phyloP scores from a whole-genome alignment of 179 eudicot species.

The Spinacia oleracea region DNA sequence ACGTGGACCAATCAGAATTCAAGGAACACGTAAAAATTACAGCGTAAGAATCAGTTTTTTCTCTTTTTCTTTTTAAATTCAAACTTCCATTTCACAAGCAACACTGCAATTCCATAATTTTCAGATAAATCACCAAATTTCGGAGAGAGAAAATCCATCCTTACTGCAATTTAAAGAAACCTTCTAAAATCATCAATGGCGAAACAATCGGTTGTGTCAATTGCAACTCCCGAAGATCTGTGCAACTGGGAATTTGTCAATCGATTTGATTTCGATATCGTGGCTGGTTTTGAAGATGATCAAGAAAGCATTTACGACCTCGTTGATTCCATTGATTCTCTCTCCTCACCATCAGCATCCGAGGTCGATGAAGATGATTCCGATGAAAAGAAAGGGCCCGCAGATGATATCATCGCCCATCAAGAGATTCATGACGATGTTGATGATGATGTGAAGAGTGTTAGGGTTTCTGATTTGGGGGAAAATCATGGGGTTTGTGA shows the following conservation, averaged over 20 bases:
- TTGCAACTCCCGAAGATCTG: slow-evolving; percentile 21
- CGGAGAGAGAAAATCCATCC: neutral
- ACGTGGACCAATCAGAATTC: slow-evolving; percentile 15
- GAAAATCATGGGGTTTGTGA: neutral
- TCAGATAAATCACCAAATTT: neutral
- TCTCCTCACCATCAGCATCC: slow-evolving; percentile 17
- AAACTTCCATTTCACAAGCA: slow-evolving; percentile 9
- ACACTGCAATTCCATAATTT: neutral
- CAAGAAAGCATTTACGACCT: slow-evolving; percentile 27
- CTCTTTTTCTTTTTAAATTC: neutral
- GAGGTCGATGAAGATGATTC: slow-evolving; percentile 8
- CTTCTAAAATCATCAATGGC: slow-evolving; percentile 19
- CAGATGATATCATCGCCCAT: neutral
- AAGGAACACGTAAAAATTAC: slow-evolving; percentile 17
- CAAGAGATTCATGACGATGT: neutral
- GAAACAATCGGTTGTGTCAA: slow-evolving; percentile 19
- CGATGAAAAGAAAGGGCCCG: neutral
- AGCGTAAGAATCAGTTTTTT: neutral
- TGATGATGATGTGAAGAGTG: neutral
- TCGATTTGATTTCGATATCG: slow-evolving; percentile 18
- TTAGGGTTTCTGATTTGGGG: slow-evolving; percentile 10
- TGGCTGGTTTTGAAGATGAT: slow-evolving; percentile 16
- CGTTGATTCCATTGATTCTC: slow-evolving; percentile 23
- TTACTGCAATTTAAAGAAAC: neutral
- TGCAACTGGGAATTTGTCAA: slow-evolving; percentile 38